A percentile compares a stretch with the other conserved stretches of the same genome.
These are phyloP conservation scores for Lagenidium sp. DNA, from an alignment of 352 stramenopile genomes.

Conservation along the genomic window DNA sequence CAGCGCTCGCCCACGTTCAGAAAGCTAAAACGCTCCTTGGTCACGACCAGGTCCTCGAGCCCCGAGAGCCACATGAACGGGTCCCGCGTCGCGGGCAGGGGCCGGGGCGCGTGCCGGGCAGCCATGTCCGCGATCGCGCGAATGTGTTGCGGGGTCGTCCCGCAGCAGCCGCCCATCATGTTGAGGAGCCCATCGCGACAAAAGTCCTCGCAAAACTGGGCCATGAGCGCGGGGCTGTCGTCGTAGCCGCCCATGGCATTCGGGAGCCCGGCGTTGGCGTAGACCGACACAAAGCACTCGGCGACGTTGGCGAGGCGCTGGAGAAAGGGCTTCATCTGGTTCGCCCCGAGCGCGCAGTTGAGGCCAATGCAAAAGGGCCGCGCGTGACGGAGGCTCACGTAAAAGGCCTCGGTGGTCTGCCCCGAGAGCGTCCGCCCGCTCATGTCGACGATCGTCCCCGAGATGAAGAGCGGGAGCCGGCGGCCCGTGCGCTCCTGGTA, in stretches of 20 bases:
- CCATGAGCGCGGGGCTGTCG: slow-evolving; percentile 92
- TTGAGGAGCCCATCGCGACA: slow-evolving; percentile 93
- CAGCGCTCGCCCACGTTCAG: slow-evolving; percentile 96
- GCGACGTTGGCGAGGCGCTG: slow-evolving; percentile 86
- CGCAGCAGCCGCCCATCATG: slow-evolving; percentile 97
- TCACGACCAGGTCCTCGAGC: slow-evolving; percentile 91
- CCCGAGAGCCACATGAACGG: slow-evolving; percentile 96
- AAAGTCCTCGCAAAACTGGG: slow-evolving; percentile 90
- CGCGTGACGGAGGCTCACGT: slow-evolving; percentile 91
- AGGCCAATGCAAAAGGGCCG: slow-evolving; percentile 96
- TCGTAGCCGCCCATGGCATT: slow-evolving; percentile 98
- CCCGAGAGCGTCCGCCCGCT: slow-evolving; percentile 94
- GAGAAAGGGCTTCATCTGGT: slow-evolving; percentile 96
- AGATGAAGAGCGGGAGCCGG: slow-evolving; percentile 95
- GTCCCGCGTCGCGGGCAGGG: slow-evolving; percentile 71
- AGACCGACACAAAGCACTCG: slow-evolving; percentile 96
- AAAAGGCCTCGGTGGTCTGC: slow-evolving; percentile 96
- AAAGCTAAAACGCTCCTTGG: slow-evolving; percentile 92
- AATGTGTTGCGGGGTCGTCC: slow-evolving; percentile 94
- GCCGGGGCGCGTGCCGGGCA: slow-evolving; percentile 66
- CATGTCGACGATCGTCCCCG: slow-evolving; percentile 95
- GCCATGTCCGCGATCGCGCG: slow-evolving; percentile 83
- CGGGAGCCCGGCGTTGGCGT: slow-evolving; percentile 95
- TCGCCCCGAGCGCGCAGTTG: slow-evolving; percentile 94
- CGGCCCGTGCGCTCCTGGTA: slow-evolving; percentile 88